A percentile compares a stretch with the other conserved stretches of the same genome.
Conservation (phyloP, 768 basidiomycete species). For the Collybia mongolica region DNA sequence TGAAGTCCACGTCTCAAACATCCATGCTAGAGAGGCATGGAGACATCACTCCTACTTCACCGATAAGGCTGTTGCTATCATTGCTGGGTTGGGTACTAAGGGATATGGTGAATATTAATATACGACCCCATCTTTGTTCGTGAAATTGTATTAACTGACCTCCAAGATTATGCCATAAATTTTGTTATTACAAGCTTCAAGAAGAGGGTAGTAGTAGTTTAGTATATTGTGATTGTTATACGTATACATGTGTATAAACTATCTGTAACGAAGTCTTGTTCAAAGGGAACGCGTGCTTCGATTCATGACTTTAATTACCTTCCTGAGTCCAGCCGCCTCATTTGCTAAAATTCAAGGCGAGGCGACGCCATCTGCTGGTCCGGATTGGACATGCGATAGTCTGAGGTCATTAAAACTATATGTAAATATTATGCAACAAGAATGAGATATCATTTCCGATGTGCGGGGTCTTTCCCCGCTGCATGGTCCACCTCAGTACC, state of each 20-base stretch:
- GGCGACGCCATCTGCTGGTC: no score
- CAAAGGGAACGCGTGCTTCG: no score
- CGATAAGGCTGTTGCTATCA: slow-evolving; percentile 18
- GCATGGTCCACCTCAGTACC: slow-evolving; percentile 15
- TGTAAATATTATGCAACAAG: no score
- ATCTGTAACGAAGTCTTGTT: no score
- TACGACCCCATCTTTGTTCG: background rate
- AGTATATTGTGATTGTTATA: background rate
- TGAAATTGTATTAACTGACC: background rate
- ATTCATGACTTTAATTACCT: no score
- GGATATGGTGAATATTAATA: slow-evolving; percentile 15
- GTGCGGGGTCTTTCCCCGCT: background rate
- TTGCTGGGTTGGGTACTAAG: slow-evolving; percentile 17
- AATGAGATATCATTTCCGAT: no score
- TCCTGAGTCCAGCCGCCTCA: no score
- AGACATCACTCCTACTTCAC: slow-evolving; percentile 21
- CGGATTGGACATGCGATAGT: no score
- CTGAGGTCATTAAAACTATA: no score
- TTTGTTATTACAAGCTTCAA: background rate
- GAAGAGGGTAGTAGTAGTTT: background rate
- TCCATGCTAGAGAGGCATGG: slow-evolving; percentile 17
- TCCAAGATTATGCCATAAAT: background rate
- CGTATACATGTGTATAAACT: background rate
- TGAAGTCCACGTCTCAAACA: slow-evolving; percentile 19
- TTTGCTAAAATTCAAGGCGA: no score